Base-by-base conservation (phyloP, 345 rosid species). In the Citrus unshiu region DNA sequence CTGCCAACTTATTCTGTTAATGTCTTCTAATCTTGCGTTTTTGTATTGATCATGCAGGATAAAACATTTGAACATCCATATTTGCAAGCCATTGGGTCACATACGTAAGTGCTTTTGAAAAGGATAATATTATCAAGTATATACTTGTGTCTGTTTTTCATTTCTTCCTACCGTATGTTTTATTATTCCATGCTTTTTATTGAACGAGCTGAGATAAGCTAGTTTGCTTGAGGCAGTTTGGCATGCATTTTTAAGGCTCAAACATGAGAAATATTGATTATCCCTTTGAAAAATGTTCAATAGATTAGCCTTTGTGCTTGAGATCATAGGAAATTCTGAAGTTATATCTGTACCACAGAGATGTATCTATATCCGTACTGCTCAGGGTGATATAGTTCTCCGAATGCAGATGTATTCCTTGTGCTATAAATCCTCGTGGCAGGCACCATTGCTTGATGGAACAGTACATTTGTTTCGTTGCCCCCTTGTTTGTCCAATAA, bases 21-120 rank as follows among this genome's bases (percentile, higher is more conserved):
- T 63, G 59, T 70, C 54, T 79, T 35, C 59, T 79, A n/a, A 79
- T 73, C 57, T 6, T 2, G 27, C 51, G 0, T 37, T 59, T 79
- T 59, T 64, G 64, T 76, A 74, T 59, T 74, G n/a, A 32, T 81
- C 68, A 70, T 85, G 86, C 91, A 91, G 97, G 97, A 91, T 77
- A 93, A 93, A 83, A 93, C 98, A 82, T 91, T 96, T 79, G 93
- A 91, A 80, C 99, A 96, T 87, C 95, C 97, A 32, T 96, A 94
- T 89, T 80, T 96, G 67, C 98, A 95, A 82, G 99, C 98, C 78
- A 88, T 96, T 65, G 98, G 99, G 81, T 70, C 97, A 19, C 97
- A 94, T 79, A 94, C 98, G 99, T 94, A 88, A 89, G 98, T 83
- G 37, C 66, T 73, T n/a, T 27, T 5, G 19, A 35, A 49, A 0